Conservation (phyloP, 2,329 filamentous ascomycete genomes). For the Apiospora saccharicola region DNA sequence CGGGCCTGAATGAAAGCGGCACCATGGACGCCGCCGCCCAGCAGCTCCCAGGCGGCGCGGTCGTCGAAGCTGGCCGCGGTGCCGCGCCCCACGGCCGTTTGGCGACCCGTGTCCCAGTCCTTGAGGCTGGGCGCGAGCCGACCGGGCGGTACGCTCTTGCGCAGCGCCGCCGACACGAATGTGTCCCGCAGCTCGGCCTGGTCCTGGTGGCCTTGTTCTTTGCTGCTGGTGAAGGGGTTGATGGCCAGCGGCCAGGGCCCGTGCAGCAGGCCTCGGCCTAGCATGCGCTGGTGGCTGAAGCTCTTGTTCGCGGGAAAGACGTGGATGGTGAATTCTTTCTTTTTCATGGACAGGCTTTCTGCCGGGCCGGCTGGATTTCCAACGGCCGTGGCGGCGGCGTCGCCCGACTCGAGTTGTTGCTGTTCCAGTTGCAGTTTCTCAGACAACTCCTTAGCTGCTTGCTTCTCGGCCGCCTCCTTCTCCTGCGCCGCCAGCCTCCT, state of each 20-base stretch:
- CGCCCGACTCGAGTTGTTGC: neutral
- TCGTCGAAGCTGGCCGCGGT: constrained; percentile 35
- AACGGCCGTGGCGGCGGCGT: neutral
- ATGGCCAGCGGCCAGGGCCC: constrained; percentile 39
- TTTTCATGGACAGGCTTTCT: constrained; percentile 1
- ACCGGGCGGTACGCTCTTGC: constrained; percentile 36
- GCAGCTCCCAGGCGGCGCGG: constrained; percentile 31
- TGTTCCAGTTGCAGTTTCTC: neutral
- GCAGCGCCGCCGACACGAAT: constrained; percentile 38
- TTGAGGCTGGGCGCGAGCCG: constrained; percentile 39
- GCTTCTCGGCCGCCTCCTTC: neutral
- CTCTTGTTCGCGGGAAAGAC: constrained; percentile 39
- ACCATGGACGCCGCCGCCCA: constrained; percentile 9
- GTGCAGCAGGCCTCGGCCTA: constrained; percentile 38
- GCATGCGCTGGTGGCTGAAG: constrained; percentile 37
- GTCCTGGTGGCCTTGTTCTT: constrained; percentile 21
- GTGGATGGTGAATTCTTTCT: constrained; percentile 39
- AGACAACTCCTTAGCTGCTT: neutral
- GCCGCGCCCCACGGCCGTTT: constrained; percentile 32
- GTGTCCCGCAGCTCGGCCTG: constrained; percentile 31
- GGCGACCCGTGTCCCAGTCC: constrained; percentile 44
- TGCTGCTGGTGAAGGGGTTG: neutral
- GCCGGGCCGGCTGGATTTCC: neutral
- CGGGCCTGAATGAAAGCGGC: constrained; percentile 21
- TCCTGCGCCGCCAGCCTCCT: neutral